Evolutionary conservation across 805 yeast genomes (phyloP).

Genomic region (Kuraishia ogatae): DNA sequence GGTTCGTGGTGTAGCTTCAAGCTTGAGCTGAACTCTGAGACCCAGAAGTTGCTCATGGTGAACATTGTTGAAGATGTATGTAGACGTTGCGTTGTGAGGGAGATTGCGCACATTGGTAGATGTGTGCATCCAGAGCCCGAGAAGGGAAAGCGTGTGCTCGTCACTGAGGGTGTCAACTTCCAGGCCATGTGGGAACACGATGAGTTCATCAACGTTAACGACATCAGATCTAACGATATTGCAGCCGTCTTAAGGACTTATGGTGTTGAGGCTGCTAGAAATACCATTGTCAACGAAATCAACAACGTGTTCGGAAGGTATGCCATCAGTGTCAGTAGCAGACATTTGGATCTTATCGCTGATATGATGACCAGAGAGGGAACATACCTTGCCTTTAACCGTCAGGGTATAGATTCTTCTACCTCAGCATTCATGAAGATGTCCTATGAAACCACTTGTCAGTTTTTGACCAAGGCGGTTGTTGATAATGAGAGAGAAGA

Average conservation of each 20-base stretch:
- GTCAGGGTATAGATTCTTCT: slow-evolving; percentile 95
- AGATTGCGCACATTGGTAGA: slow-evolving; percentile 85
- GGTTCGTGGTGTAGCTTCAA: slow-evolving; percentile 94
- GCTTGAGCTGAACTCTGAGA: slow-evolving; percentile 72
- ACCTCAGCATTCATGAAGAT: slow-evolving; percentile 96
- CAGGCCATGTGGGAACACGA: slow-evolving; percentile 97
- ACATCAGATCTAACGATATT: slow-evolving; percentile 86
- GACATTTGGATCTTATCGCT: slow-evolving; percentile 95
- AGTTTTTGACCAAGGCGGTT: slow-evolving; percentile 93
- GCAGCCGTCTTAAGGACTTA: slow-evolving; percentile 83
- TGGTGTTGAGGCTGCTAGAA: slow-evolving; percentile 99
- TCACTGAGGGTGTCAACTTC: slow-evolving; percentile 98
- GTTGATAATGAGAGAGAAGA: slow-evolving; percentile 85
- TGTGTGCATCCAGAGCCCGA: slow-evolving; percentile 77
- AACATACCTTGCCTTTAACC: slow-evolving; percentile 88
- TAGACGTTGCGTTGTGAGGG: slow-evolving; percentile 84
- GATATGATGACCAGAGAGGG: slow-evolving; percentile 99
- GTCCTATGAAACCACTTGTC: slow-evolving; percentile 98
- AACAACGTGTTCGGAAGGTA: slow-evolving; percentile 93
- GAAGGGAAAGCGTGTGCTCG: slow-evolving; percentile 64
- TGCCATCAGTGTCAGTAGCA: slow-evolving; percentile 85
- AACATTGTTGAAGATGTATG: slow-evolving; percentile 91
- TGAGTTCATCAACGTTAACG: slow-evolving; percentile 83
- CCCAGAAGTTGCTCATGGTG: slow-evolving; percentile 94
- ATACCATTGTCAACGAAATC: slow-evolving; percentile 93